phyloP scores from a whole-genome alignment of 1,284 basidiomycete species.

The Lentinula novae-zelandiae region DNA sequence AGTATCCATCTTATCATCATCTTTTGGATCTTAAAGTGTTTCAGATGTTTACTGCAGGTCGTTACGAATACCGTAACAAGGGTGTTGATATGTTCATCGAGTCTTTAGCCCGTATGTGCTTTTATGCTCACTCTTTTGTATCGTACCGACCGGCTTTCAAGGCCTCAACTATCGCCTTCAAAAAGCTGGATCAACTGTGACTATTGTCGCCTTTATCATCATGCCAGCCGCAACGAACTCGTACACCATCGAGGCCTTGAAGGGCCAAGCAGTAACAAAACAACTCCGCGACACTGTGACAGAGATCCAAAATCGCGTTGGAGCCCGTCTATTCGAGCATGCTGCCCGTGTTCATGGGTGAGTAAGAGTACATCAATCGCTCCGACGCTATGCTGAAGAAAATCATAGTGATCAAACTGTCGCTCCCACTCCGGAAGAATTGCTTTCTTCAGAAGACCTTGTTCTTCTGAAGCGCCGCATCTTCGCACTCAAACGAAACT shows the following conservation, averaged over 20 bases:
- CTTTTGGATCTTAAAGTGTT: conserved; percentile 13
- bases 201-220: conserved; percentile 97
- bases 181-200: conserved; percentile 73
- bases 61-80: conserved; percentile 99
- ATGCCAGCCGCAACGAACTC: conserved; percentile 96
- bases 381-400: conserved; percentile 9
- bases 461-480: conserved; percentile 95
- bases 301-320: conserved; percentile 92
- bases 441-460: conserved; percentile 91
- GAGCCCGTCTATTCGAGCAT: conserved; percentile 89
- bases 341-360: conserved; percentile 90
- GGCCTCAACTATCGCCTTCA: conserved; percentile 86
- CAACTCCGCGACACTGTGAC: conserved; percentile 93
- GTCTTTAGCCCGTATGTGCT: conserved; percentile 74
- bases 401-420: conserved; percentile 65
- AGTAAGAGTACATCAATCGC: conserved; percentile 22
- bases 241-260: conserved; percentile 96
- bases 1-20: conserved; percentile 21
- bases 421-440: conserved; percentile 68
- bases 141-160: conserved; percentile 19
- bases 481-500: conserved; percentile 92
- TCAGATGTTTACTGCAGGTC: conserved; percentile 95
- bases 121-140: background rate
- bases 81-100: conserved; percentile 99
- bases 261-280: conserved; percentile 97